Evolutionary conservation across 2,329 filamentous ascomycete species (phyloP), one percentile per base, ranked within the genome.

Genomic region (Verticillium dahliae): DNA sequence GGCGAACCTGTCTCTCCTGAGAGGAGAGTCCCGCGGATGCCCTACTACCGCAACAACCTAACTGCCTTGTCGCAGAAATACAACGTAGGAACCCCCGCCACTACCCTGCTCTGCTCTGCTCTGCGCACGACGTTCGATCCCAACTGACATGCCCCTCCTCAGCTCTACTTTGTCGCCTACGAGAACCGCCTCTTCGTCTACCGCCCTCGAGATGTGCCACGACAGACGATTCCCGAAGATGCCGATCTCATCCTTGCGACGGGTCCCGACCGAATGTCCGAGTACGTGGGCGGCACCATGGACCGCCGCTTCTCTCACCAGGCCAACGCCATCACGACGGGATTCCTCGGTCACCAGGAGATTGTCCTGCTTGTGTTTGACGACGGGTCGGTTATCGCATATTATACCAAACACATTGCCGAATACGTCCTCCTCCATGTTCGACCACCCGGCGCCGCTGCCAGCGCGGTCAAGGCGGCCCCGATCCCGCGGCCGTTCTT

Each of bases 381-480:
- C 67, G 89, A 92, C 64, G 91, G 91, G 6, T 90, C 94, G 69
- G 83, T 92, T 2, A 77, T 86, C 56, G 89, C 84, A 6, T 93
- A 90, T 72, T 86, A 89, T 69, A 88, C 86, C 0, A 80, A 80
- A 57, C 76, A 73, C 6, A 79, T 86, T 61, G 76, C 73, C 35
- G 75, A 78, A 13, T 78, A 75, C 45, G 73, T 88, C 45, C 72
- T 88, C 45, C 72, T 75, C 65, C 50, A 59, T 41, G 14, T 5
- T 37, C 35, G 35, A 10, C 31, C 33, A 11, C 13, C 57, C 56
- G 55, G 18, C 38, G 50, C 15, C 6, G 27, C 6, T 33, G 31
- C n/a, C 4, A 22, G 34, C 34, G 57, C 57, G 27, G 41, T 45
- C 33, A 52, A 59, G 27, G 41, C 56, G 22, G 37, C 45, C 50